Conservation (phyloP, 257 asterid genomes). For the Solanum microdontum region DNA sequence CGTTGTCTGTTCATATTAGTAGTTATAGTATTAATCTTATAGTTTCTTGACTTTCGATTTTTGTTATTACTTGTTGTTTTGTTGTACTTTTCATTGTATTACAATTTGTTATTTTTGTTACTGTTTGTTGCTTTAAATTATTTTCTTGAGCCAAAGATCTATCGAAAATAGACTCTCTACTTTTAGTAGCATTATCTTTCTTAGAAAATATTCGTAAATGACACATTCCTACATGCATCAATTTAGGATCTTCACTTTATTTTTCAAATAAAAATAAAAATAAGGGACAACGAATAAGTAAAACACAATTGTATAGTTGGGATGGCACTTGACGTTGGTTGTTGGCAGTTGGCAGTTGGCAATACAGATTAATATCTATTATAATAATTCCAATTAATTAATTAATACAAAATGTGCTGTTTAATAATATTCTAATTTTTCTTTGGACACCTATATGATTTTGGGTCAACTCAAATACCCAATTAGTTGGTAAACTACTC, state of each 20-base stretch:
- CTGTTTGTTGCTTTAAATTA: too few species aligned
- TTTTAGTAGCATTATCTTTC: neutral
- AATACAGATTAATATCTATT: neutral
- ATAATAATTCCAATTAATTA: neutral
- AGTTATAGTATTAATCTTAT: too few species aligned
- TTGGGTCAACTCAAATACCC: neutral
- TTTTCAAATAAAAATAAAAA: too few species aligned
- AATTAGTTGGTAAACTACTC: neutral
- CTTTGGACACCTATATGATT: neutral
- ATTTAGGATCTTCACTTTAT: neutral
- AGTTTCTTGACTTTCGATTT: neutral
- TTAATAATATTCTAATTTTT: neutral
- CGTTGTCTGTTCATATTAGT: too few species aligned
- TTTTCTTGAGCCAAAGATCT: too few species aligned
- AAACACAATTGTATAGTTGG: neutral
- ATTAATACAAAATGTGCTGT: neutral
- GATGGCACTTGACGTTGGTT: neutral
- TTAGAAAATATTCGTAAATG: neutral
- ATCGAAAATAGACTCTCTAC: too few species aligned
- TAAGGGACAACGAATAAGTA: neutral
- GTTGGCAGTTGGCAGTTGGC: constrained; percentile 5
- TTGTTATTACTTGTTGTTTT: too few species aligned
- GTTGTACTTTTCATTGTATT: too few species aligned
- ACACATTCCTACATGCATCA: neutral
- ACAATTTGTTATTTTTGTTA: neutral